Evolutionary conservation across 495 filamentous ascomycete species (phyloP).

Genomic region (Trichoderma gamsii): DNA sequence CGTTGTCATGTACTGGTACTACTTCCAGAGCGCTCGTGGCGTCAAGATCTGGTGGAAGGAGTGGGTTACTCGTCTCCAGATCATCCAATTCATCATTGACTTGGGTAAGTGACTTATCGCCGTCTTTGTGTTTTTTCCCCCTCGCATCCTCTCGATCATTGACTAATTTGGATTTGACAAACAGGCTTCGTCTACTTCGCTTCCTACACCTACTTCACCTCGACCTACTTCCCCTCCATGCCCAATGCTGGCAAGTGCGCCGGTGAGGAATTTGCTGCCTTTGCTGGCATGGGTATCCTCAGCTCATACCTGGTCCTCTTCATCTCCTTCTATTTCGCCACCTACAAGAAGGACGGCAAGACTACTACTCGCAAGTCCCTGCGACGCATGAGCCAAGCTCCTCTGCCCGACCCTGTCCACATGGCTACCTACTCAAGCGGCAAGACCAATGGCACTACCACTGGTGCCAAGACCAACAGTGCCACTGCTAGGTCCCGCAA

Average conservation of each 20-base stretch:
- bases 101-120: conserved; percentile 46
- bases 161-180: conserved; percentile 22
- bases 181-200: conserved; percentile 90
- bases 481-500: conserved; percentile 51
- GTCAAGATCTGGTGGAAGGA: conserved; percentile 87
- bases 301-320: conserved; percentile 94
- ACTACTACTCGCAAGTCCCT: conserved; percentile 49
- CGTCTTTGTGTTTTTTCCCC: neutral
- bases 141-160: neutral
- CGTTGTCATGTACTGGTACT: conserved; percentile 54
- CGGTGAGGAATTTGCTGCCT: conserved; percentile 95
- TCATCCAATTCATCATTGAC: conserved; percentile 75
- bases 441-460: conserved; percentile 34
- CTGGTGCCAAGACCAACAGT: conserved; percentile 45
- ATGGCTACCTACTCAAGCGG: conserved; percentile 26
- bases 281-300: conserved; percentile 85
- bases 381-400: conserved; percentile 48
- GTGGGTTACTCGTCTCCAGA: conserved; percentile 82
- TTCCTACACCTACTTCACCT: conserved; percentile 91
- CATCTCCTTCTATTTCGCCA: conserved; percentile 97
- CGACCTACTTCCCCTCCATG: conserved; percentile 80
- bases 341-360: conserved; percentile 85
- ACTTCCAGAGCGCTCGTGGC: conserved; percentile 79
- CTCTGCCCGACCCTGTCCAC: conserved; percentile 43
- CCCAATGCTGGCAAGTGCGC: conserved; percentile 82